Base-by-base conservation (phyloP, 1,139 yeast genomes). In the Debaryomyces sp. region DNA sequence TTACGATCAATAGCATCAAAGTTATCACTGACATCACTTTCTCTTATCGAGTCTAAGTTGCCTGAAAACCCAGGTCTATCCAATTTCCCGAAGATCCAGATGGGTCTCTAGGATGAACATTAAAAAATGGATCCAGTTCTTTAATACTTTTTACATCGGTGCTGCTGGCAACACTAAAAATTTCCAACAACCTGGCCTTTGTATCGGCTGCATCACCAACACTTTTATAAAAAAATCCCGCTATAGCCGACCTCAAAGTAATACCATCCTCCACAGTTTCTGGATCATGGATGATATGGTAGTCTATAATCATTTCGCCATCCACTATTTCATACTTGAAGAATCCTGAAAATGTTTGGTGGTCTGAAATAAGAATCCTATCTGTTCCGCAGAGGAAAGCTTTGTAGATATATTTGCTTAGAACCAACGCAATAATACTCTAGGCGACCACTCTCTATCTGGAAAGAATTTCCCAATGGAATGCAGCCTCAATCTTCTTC, bases 241-340 rank as follows among this genome's bases (percentile, higher is more conserved):
- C 36, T 24, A 36, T 43, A 18, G 46, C 46, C 10, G 46, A 43
- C 22, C 34, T 43, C 17, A 43, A 43, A 37, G 46, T 43, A 24
- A 43, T 43, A 5, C 46, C 46, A 21, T 48, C 53, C 24, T 60
- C 64, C 10, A 58, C 61, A 1, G 37, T 59, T 18, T 42, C 59
- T 13, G 55, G 59, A 47, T 60, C 6, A 27, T 60, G 34, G 12
- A 42, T 34, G 30, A 42, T 21, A 22, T 42, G 34, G 43, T 39
- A 39, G 13, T 40, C 22, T 42, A 42, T 42, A 26, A 8, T 17
- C 45, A 43, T 43, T 35, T 43, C 23, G 1, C 34, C 45, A 43
- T 27, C 24, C 22, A 43, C 21, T 21, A 24, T 24, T 2, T 43
- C 45, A 18, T 43, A 43, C 23, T 43, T 22, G 15, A 32, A 43